Evolutionary conservation across 164 flowering plant genomes (phyloP).

Genomic region (Magnolia officinalis): DNA sequence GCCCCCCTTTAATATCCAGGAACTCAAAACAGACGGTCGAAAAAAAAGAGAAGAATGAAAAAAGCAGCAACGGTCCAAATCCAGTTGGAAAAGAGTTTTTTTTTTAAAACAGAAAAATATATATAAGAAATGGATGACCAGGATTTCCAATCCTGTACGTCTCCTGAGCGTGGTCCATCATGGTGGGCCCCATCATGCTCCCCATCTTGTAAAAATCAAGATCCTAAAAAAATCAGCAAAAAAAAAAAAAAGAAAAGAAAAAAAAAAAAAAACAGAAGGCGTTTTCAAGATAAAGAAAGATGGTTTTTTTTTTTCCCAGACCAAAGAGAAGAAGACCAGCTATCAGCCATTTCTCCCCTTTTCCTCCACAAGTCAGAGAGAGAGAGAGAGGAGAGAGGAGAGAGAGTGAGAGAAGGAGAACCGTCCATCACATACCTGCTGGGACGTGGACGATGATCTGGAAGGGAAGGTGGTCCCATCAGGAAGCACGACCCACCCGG

Average conservation of each 20-base stretch:
- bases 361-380: neutral
- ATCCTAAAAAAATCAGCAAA: no score
- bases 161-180: neutral
- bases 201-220: neutral
- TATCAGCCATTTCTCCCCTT: neutral
- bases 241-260: no score
- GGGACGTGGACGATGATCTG: conserved; percentile 25
- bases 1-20: no score
- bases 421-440: conserved; percentile 1
- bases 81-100: neutral
- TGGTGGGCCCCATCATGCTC: neutral
- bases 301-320: no score
- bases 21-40: neutral
- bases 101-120: no score
- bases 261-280: neutral
- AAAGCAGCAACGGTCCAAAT: no score
- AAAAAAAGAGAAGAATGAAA: neutral
- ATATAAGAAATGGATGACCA: neutral
- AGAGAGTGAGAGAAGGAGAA: neutral
- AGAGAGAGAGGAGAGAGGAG: neutral
- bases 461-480: conserved; percentile 98
- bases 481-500: conserved; percentile 99
- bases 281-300: neutral
- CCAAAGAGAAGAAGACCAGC: neutral
- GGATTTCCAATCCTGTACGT: neutral